These are phyloP conservation scores for Thuja plicata DNA, from an alignment of 83 land plant genomes.

Conservation along the genomic window DNA sequence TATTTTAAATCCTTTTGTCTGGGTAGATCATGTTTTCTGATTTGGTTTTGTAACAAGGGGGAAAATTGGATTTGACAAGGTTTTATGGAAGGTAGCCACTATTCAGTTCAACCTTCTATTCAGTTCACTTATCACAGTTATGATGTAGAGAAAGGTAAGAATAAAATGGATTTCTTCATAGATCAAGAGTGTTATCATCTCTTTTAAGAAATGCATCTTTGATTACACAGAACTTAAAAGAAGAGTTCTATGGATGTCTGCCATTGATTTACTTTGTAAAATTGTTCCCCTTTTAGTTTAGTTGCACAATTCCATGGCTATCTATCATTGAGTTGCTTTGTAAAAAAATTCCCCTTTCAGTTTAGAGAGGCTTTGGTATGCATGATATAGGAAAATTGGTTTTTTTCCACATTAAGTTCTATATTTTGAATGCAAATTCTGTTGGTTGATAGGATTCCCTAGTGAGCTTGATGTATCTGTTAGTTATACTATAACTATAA, in stretches of 20 bases:
- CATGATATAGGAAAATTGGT: no score
- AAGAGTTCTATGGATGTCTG: not conserved
- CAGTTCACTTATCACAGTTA: slow-evolving; percentile 68
- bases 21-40: not conserved
- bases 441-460: slow-evolving; percentile 75
- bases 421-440: not conserved
- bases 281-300: not conserved
- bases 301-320: not conserved
- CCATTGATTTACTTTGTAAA: not conserved
- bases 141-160: slow-evolving; percentile 92
- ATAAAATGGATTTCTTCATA: not conserved
- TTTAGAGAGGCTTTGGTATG: not conserved
- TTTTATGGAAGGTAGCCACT: slow-evolving; percentile 53
- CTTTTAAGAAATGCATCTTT: not conserved
- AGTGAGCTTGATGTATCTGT: slow-evolving; percentile 70
- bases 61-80: slow-evolving; percentile 68
- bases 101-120: slow-evolving; percentile 40
- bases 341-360: no score
- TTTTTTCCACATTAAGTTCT: no score
- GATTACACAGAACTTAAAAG: not conserved
- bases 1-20: not conserved
- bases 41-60: slow-evolving; percentile 60
- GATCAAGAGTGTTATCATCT: not conserved
- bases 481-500: slow-evolving; percentile 50
- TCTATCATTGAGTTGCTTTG: no score